These are phyloP conservation scores for Kodamaea kaohsiungensis DNA, from an alignment of 805 yeast species.

Conservation along the genomic window DNA sequence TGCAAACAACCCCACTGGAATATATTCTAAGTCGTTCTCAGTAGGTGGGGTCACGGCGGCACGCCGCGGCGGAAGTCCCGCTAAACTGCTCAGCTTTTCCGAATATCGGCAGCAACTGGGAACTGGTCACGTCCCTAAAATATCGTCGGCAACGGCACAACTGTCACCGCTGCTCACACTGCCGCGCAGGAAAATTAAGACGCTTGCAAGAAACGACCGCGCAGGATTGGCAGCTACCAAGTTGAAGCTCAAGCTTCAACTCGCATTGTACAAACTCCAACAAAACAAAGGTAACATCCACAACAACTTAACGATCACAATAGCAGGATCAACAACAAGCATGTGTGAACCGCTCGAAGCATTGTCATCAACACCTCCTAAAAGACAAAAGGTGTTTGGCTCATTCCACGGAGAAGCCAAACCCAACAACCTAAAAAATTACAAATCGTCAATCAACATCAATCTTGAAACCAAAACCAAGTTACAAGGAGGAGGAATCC, in stretches of 20 bases:
- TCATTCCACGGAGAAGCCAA: slow-evolving; percentile 11
- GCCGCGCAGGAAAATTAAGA: neutral
- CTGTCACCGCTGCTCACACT: slow-evolving; percentile 13
- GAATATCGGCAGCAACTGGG: slow-evolving; percentile 19
- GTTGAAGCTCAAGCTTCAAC: slow-evolving; percentile 42
- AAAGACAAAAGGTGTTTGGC: neutral
- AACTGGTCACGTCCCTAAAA: neutral
- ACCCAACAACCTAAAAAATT: neutral
- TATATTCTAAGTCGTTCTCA: slow-evolving; percentile 15
- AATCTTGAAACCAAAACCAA: slow-evolving; percentile 21
- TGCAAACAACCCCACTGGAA: neutral
- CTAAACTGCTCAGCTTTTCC: slow-evolving; percentile 24
- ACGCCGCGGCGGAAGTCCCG: slow-evolving; percentile 4
- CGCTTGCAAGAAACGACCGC: slow-evolving; percentile 23
- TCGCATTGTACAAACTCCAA: slow-evolving; percentile 43
- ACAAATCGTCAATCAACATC: slow-evolving; percentile 21
- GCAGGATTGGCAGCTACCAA: slow-evolving; percentile 46
- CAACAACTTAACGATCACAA: neutral
- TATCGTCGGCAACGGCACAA: neutral
- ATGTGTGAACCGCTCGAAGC: neutral
- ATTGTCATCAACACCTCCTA: neutral
- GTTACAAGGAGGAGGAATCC: slow-evolving; percentile 11
- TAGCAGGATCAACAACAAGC: slow-evolving; percentile 4
- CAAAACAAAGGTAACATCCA: slow-evolving; percentile 10
- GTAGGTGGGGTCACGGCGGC: neutral